Evolutionary conservation across 2,329 filamentous ascomycete species (phyloP).

Genomic region (Ilyonectria robusta): DNA sequence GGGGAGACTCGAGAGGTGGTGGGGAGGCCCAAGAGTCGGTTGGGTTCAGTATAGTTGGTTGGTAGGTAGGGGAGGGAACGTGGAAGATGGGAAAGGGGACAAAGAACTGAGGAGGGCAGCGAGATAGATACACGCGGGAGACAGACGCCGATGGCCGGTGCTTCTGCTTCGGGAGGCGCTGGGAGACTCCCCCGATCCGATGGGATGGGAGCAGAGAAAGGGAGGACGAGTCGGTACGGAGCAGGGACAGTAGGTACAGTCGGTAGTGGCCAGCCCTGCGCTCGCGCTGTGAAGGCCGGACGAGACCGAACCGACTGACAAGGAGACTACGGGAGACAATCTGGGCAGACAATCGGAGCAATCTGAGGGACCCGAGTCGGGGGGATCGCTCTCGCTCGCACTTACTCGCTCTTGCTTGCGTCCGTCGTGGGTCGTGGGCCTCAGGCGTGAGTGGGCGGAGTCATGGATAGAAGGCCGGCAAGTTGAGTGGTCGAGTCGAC

Average conservation of each 20-base stretch:
- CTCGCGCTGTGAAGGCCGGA: slow-evolving; percentile 1
- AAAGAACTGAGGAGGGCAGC: slow-evolving; percentile 19
- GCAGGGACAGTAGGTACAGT: neutral
- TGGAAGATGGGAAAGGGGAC: slow-evolving; percentile 23
- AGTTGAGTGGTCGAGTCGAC: slow-evolving; percentile 21
- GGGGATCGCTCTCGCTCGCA: slow-evolving; percentile 10
- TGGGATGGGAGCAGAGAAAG: neutral
- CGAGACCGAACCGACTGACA: neutral
- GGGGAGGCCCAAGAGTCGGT: slow-evolving; percentile 26
- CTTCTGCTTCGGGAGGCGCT: slow-evolving; percentile 16
- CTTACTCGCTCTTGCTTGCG: slow-evolving; percentile 19
- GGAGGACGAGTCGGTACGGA: neutral
- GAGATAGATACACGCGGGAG: slow-evolving; percentile 22
- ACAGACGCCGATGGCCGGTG: slow-evolving; percentile 20
- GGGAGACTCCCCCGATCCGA: neutral
- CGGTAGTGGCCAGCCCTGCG: slow-evolving; percentile 8
- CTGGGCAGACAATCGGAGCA: neutral
- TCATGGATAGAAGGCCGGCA: slow-evolving; percentile 29
- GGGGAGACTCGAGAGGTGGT: slow-evolving; percentile 9
- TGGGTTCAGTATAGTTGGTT: slow-evolving; percentile 21
- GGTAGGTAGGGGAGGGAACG: slow-evolving; percentile 13
- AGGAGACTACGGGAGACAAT: neutral
- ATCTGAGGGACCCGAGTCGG: slow-evolving; percentile 18
- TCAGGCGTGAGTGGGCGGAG: slow-evolving; percentile 28
- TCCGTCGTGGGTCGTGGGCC: slow-evolving; percentile 28